Base-by-base conservation (phyloP, 768 basidiomycete genomes). In the Kwoniella sp. region DNA sequence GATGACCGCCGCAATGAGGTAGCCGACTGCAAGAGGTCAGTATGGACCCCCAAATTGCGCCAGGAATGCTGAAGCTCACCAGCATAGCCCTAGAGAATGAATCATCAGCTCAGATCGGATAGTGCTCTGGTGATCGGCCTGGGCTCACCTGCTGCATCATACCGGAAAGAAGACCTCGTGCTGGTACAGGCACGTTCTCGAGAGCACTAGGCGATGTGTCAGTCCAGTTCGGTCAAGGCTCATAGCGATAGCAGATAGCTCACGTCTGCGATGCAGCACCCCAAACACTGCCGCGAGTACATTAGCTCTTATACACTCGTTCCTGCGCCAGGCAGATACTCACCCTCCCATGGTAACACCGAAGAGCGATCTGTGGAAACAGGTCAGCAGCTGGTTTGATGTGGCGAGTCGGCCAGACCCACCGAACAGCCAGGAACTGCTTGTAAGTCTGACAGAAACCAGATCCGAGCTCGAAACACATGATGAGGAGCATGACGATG, bases 151-250 rank as follows among this genome's bases (percentile, higher is more conserved):
- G 82, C 63, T 95, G 92, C 5, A 96, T 71, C 40, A 93, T 75
- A 12, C 92, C 92, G 19, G 83, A 85, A 2, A 84, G 84, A 2
- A 95, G 75, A 19, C 93, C 93, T 70, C 92, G 86, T 14, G 83
- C 80, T 65, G 88, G 86, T 26, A 87, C 83, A 0, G 91, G 91
- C 9, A 93, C 79, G 69, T 88, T 91, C 72, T 95, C 91, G 31
- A 95, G 83, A 0, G 87, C 84, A 0, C 87, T 90, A 0, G 31
- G 5, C 17, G 20, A 19, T 12, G 26, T 15, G 20, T 2, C 9
- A 17, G 29, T 50, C 48, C 40, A 29, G 3, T 11, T 39, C 12
- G 23, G n/a, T 22, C 17, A 10, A 9, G 26, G 11, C 11, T 33
- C 34, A 20, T 36, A 4, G 34, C 19, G 19, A 19, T 15, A 15